Conservation (phyloP, 2,329 filamentous ascomycete genomes). For the Penicillium sp. region DNA sequence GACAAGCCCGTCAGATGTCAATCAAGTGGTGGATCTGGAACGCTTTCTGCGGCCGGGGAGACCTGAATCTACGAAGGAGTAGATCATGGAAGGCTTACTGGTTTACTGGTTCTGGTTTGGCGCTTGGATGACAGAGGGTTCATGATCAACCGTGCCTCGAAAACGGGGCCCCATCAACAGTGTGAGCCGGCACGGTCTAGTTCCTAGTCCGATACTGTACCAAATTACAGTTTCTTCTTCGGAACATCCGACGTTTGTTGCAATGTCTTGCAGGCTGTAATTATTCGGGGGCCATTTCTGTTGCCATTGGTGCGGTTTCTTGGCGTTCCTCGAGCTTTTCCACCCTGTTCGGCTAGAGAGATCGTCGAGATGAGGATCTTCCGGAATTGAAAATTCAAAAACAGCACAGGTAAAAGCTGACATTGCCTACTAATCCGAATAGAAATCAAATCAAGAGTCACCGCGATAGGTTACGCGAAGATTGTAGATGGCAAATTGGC, state of each 20-base stretch:
- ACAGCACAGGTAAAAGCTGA: not conserved
- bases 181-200: not conserved
- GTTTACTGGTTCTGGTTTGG: not conserved
- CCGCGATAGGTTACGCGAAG: too few species aligned
- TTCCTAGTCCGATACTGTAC: not conserved
- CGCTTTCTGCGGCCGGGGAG: not conserved
- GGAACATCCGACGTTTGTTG: constrained; percentile 10
- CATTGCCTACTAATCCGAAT: too few species aligned
- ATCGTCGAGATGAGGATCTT: not conserved
- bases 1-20: not conserved
- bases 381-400: not conserved
- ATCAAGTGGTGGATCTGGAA: not conserved
- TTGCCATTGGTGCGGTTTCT: not conserved
- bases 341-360: not conserved
- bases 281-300: not conserved
- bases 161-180: not conserved
- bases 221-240: not conserved
- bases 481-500: not conserved
- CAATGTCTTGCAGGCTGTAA: constrained; percentile 17
- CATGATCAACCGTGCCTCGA: not conserved
- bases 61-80: not conserved
- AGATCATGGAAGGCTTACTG: not conserved
- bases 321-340: not conserved
- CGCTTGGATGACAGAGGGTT: not conserved
- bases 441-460: too few species aligned